Evolutionary conservation across 352 stramenopile species (phyloP), one percentile per base, ranked within the genome.

Genomic region (Pythium plurisporium): DNA sequence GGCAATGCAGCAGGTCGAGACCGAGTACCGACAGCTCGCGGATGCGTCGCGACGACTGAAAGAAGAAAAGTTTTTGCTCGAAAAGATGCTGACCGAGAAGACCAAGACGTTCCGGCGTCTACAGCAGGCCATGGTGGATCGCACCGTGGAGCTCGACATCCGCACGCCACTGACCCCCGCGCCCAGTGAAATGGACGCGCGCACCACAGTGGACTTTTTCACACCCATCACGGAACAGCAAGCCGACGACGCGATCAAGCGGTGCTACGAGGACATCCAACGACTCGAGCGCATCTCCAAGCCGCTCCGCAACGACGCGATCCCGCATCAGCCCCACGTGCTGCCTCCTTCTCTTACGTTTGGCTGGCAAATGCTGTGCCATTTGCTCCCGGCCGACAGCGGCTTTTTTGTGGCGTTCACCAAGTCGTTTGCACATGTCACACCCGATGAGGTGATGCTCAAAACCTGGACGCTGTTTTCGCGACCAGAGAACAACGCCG

Each of bases 21-120:
- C 73, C 6, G 63, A 83, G 37, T 88, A 86, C 58, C 74, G 72
- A 15, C 66, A 65, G 5, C 53, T 86, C 41, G 75, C 78, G 2
- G 78, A 84, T 37, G 42, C 82, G 15, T 86, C 78, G 14, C 72
- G 78, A 38, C 69, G 62, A 30, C 59, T 86, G 14, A 79, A 86
- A 61, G 72, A 82, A 25, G 75, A 88, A 33, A 82, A 83, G 52
- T 86, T 77, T 43, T 27, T 79, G 38, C 55, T 82, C 29, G 70
- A 82, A 29, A 67, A 76, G 44, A 72, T 78, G 68, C 42, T 82
- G 50, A 70, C 71, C 36, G 73, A 82, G 20, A 77, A 78, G 49
- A 65, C 72, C 41, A 82, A 82, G 50, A 72, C 68, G 3, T 63
- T 72, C 33, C 53, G 65, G 19, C 63, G 73, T 0, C 65, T 83